Evolutionary conservation across 805 yeast species (phyloP), one percentile per base, ranked within the genome.

Genomic region (Teunomyces atbi): DNA sequence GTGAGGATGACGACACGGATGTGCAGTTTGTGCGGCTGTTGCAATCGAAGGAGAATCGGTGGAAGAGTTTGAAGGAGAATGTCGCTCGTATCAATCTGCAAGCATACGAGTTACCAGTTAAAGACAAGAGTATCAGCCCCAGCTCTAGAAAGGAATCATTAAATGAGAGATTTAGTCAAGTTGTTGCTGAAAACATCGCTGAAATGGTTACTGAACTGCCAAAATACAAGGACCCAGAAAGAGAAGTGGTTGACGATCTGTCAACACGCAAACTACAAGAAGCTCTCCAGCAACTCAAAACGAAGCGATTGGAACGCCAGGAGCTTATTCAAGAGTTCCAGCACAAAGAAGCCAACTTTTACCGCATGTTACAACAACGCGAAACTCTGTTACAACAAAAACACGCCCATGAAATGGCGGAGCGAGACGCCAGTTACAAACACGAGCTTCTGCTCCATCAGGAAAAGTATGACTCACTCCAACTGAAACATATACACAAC

Each of bases 31-130:
- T 36, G n/a, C 39, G 39, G 7, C 39, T 36, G 28, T 21, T 36
- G 11, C 16, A 20, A 21, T 12, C 27, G 28, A 43, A 47, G 34
- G 51, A 43, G 37, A 43, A 41, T 35, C 43, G 45, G 11, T 45
- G 37, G 46, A 47, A 23, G 45, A 56, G 54, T 23, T 49, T 66
- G 28, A 54, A 54, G 37, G 58, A 55, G 28, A 57, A 55, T 19
- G 62, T 65, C 18, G 46, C 52, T 12, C 54, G 54, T 36, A 59
- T 61, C 37, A 57, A 54, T 19, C 51, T 50, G 29, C 54, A 56
- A 6, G 52, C 53, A 13, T 61, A 54, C 44, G 58, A 55, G 5
- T 28, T 59, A 15, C 65, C 65, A 5, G 36, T 42, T 11, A 45
- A 42, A 13, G 27, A 21, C 34, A 42, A 15, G 26, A 4, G 8